Evolutionary conservation across 495 filamentous ascomycete species (phyloP), one percentile per base, ranked within the genome.

Genomic region (Penicillium verhagenii): DNA sequence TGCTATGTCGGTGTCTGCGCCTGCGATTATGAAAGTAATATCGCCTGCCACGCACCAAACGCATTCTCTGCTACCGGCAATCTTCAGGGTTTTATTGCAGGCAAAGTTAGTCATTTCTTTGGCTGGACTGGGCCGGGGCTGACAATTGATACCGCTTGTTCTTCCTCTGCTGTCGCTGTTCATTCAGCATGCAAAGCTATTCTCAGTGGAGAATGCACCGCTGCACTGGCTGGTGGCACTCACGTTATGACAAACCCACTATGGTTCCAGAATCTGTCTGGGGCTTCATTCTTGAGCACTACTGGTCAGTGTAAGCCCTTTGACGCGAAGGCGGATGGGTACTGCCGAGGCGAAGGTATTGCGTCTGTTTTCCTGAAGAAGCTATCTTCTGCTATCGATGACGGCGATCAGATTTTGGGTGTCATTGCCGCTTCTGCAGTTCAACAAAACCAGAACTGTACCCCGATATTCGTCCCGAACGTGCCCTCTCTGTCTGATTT

Each of bases 381-480:
- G 11, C 71, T 90, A 1, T 77, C 82, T 2, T 77, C 82, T 60
- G 88, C 88, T 0, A 45, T 85, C 24, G 73, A 73, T 0, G 82
- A 88, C 42, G 81, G 84, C 1, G 84, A 91, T 58, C 68, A 73
- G 10, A 78, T 92, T 29, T 70, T 88, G 6, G 88, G 76, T 1
- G 80, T 84, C 19, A 82, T 92, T 42, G 66, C 82, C 0, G 80
- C 74, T 11, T 79, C 84, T 0, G 79, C 81, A 2, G 82, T 86
- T 3, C 85, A 90, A 52, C 88, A 91, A 57, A 85, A 82, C 13
- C 78, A 80, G 0, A 85, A 88, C 52, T 79, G 79, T 38, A 83
- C 83, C 4, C 86, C 86, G 7, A 86, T 92, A 53, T 89, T 87
- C 1, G 84, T 87, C 5, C 87, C 88, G 1, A 83, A 89, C 57